phyloP scores from a whole-genome alignment of 1,139 yeast species.

The Suhomyces coccinellae region DNA sequence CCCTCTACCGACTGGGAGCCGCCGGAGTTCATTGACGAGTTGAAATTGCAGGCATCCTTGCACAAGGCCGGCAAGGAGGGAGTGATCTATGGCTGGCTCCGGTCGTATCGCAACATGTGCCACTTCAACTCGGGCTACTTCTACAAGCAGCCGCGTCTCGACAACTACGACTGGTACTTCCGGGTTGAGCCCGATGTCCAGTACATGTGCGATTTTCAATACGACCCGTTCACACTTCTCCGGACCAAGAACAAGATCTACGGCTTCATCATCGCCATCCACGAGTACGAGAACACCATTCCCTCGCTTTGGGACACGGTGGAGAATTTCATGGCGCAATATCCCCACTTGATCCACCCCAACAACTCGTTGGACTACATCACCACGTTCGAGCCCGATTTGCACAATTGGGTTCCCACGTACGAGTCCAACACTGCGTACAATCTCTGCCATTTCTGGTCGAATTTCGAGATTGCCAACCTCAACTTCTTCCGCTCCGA shows the following conservation, averaged over 20 bases:
- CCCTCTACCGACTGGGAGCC: slow-evolving; percentile 47
- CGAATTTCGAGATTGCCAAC: slow-evolving; percentile 86
- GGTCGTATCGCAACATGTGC: slow-evolving; percentile 50
- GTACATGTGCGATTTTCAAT: slow-evolving; percentile 50
- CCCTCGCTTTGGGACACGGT: slow-evolving; percentile 80
- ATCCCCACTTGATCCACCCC: slow-evolving; percentile 66
- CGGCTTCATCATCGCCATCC: slow-evolving; percentile 47
- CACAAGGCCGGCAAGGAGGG: slow-evolving; percentile 22
- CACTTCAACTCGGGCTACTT: slow-evolving; percentile 50
- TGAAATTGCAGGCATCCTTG: slow-evolving; percentile 29
- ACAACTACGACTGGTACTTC: slow-evolving; percentile 47
- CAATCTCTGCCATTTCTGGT: slow-evolving; percentile 94
- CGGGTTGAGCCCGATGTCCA: slow-evolving; percentile 50
- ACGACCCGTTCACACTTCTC: slow-evolving; percentile 45
- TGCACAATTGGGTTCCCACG: slow-evolving; percentile 24
- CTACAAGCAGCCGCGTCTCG: slow-evolving; percentile 40
- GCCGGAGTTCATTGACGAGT: slow-evolving; percentile 38
- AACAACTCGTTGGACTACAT: slow-evolving; percentile 70
- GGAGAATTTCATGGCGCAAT: slow-evolving; percentile 56
- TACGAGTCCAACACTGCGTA: slow-evolving; percentile 50
- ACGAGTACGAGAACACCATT: slow-evolving; percentile 50
- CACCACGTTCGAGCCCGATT: slow-evolving; percentile 55
- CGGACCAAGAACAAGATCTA: slow-evolving; percentile 38
- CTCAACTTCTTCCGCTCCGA: slow-evolving; percentile 77
- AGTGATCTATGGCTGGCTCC: slow-evolving; percentile 43